A percentile compares a stretch with the other conserved stretches of the same genome.
These are phyloP conservation scores for Bruguiera sexangula DNA, from an alignment of 345 rosid species.

Conservation along the genomic window DNA sequence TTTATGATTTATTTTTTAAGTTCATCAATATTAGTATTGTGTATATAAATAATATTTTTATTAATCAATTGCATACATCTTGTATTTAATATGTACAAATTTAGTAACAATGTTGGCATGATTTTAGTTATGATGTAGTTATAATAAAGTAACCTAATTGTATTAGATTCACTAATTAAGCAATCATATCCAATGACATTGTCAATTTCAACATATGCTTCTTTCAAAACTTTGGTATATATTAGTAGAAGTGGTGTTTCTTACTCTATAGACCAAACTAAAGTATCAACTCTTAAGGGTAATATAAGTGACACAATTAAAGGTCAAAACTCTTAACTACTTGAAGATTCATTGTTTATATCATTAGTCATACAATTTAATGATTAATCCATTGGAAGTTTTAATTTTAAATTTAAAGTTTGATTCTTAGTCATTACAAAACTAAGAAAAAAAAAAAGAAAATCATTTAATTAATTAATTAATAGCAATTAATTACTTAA, in stretches of 20 bases:
- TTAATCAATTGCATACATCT: no score
- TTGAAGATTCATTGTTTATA: neutral
- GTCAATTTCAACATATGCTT: slow-evolving; percentile 47
- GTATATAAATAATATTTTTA: no score
- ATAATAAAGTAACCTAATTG: slow-evolving; percentile 41
- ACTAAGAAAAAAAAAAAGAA: neutral
- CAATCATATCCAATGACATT: slow-evolving; percentile 29
- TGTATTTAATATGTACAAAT: no score
- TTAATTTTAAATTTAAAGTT: no score
- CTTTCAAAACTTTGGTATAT: slow-evolving; percentile 35
- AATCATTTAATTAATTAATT: neutral
- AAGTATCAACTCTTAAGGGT: no score
- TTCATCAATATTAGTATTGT: no score
- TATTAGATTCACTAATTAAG: slow-evolving; percentile 45
- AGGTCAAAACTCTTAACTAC: neutral
- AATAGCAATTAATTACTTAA: no score
- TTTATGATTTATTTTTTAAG: no score
- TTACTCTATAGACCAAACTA: slow-evolving; percentile 44
- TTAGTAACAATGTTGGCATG: neutral
- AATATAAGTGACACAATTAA: slow-evolving; percentile 30
- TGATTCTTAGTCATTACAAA: no score
- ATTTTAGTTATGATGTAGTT: slow-evolving; percentile 50
- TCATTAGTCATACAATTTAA: no score
- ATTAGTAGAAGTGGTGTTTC: slow-evolving; percentile 43
- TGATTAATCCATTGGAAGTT: no score